These are phyloP conservation scores for Leccinum longicurvipes DNA, from an alignment of 768 basidiomycete genomes.

Conservation along the genomic window DNA sequence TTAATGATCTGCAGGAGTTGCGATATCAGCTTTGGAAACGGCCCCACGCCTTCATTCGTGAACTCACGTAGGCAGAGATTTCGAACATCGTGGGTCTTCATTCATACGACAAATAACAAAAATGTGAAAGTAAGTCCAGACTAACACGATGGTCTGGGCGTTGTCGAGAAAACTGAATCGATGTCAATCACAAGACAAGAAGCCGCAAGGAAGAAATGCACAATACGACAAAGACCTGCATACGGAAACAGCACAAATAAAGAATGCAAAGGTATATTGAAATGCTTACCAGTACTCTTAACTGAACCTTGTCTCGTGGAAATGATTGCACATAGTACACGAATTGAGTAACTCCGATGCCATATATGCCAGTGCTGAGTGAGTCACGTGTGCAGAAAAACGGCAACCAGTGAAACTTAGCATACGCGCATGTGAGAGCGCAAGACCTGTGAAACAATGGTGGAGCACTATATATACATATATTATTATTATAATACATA, in stretches of 20 bases:
- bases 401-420: no score
- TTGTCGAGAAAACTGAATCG: constrained; percentile 5
- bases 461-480: no score
- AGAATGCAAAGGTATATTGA: no score
- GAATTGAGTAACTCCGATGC: constrained; percentile 16
- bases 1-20: neutral
- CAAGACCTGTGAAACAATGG: no score
- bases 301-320: constrained; percentile 7
- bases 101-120: constrained; percentile 11
- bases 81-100: neutral
- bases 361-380: constrained; percentile 24
- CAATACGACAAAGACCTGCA: constrained; percentile 11
- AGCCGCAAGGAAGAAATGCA: neutral
- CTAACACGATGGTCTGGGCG: neutral
- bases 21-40: neutral
- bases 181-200: neutral
- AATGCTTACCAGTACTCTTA: constrained; percentile 18
- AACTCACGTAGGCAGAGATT: constrained; percentile 8
- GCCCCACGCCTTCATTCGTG: neutral
- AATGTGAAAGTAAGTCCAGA: neutral
- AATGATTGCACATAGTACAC: constrained; percentile 17
- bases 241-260: no score
- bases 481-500: no score
- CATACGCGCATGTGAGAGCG: no score
- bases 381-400: no score